phyloP scores from a whole-genome alignment of 1,284 basidiomycete species.

The Fomitopsis palustris region DNA sequence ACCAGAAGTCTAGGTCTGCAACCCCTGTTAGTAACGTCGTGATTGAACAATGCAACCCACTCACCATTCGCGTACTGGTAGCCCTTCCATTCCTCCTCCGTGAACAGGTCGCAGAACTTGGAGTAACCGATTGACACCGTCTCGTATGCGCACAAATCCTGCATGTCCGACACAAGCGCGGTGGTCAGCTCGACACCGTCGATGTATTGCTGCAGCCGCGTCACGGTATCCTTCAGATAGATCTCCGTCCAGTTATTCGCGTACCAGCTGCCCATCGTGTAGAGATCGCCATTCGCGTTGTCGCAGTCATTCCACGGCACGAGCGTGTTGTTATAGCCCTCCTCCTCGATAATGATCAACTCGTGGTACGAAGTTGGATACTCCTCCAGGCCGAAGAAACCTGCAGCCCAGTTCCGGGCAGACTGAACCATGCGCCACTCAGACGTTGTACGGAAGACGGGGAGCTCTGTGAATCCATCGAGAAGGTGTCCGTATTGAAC shows the following conservation, averaged over 20 bases:
- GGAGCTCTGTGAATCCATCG: conserved; percentile 46
- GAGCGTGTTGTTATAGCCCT: conserved; percentile 57
- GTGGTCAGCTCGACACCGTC: conserved; percentile 48
- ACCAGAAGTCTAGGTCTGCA: conserved; percentile 44
- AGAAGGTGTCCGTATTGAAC: conserved; percentile 57
- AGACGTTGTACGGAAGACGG: conserved; percentile 61
- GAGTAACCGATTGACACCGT: conserved; percentile 65
- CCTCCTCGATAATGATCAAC: conserved; percentile 48
- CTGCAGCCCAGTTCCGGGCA: conserved; percentile 55
- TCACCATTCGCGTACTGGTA: conserved; percentile 51
- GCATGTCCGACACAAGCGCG: conserved; percentile 44
- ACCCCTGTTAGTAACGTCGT: not conserved
- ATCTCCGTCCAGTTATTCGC: conserved; percentile 44
- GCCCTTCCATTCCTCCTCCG: conserved; percentile 62
- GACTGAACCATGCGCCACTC: conserved; percentile 54
- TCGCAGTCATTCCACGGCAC: conserved; percentile 44
- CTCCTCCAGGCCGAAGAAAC: conserved; percentile 56
- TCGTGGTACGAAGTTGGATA: conserved; percentile 45
- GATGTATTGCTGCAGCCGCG: conserved; percentile 43
- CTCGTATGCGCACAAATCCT: conserved; percentile 58
- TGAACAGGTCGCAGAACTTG: conserved; percentile 53
- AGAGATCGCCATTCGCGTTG: conserved; percentile 37
- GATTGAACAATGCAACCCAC: not conserved
- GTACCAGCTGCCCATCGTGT: conserved; percentile 27
- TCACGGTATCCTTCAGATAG: conserved; percentile 50